Evolutionary conservation across 257 asterid genomes (phyloP).

Genomic region (Datura wrightii): DNA sequence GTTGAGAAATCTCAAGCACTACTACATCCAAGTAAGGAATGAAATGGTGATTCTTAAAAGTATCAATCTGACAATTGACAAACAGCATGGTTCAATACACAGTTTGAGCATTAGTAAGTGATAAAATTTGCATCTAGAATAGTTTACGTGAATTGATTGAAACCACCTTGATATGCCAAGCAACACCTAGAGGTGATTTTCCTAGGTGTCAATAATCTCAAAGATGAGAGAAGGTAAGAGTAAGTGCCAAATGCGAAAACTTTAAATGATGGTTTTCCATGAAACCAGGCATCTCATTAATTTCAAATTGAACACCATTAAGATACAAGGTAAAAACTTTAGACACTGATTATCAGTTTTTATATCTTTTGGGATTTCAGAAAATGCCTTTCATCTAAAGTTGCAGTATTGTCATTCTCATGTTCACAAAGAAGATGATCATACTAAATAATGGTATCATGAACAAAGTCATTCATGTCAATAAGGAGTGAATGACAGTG

Average conservation of each 20-base stretch:
- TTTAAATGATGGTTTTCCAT: background rate
- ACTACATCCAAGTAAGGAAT: background rate
- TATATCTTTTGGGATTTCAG: background rate
- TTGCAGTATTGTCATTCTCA: conserved; percentile 11
- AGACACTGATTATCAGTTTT: background rate
- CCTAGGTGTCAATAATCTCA: too few relatives aligned
- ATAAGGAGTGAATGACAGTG: background rate
- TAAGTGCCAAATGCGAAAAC: background rate
- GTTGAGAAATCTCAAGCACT: background rate
- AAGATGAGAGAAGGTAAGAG: background rate
- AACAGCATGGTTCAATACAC: background rate
- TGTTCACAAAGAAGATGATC: conserved; percentile 49
- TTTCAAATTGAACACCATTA: background rate
- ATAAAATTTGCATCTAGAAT: background rate
- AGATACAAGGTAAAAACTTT: background rate
- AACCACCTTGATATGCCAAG: background rate
- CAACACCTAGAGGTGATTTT: background rate
- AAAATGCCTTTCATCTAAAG: conserved; percentile 9
- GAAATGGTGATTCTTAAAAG: background rate
- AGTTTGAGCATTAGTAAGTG: background rate
- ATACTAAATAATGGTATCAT: background rate
- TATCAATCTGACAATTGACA: background rate
- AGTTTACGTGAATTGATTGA: too few relatives aligned
- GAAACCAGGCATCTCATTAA: background rate
- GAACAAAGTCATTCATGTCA: background rate